Conservation (phyloP, 2,329 filamentous ascomycete genomes). For the Penicillium occitanis region DNA sequence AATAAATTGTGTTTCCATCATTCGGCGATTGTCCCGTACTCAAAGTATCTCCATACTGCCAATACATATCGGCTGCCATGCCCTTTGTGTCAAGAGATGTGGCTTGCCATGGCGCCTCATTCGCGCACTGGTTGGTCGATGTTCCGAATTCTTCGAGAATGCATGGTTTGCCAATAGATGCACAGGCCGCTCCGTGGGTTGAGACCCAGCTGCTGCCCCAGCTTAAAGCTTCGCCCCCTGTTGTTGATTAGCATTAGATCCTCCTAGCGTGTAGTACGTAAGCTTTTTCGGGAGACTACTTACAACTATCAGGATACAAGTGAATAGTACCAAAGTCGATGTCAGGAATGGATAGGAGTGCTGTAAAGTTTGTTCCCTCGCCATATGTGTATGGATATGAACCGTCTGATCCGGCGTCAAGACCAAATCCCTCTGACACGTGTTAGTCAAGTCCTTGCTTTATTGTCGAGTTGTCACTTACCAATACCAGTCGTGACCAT, state of each 20-base stretch:
- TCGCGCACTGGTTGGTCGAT: slow-evolving; percentile 29
- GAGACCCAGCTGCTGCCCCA: slow-evolving; percentile 52
- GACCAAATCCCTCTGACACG: slow-evolving; percentile 58
- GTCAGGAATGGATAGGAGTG: slow-evolving; percentile 53
- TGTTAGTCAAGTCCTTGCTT: not conserved
- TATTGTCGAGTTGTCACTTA: slow-evolving; percentile 13
- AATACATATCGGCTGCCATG: slow-evolving; percentile 40
- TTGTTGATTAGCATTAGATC: not conserved
- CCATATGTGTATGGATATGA: slow-evolving; percentile 53
- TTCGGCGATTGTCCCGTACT: slow-evolving; percentile 32
- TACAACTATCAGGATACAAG: slow-evolving; percentile 51
- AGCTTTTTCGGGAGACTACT: slow-evolving; percentile 9
- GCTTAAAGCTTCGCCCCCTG: slow-evolving; percentile 39
- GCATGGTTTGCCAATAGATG: slow-evolving; percentile 40
- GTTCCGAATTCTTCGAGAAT: slow-evolving; percentile 45
- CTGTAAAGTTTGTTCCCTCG: slow-evolving; percentile 55
- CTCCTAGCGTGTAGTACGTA: not conserved
- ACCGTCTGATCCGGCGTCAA: slow-evolving; percentile 47
- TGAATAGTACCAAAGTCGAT: slow-evolving; percentile 60
- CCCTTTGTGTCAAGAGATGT: slow-evolving; percentile 36
- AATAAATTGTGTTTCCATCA: slow-evolving; percentile 37
- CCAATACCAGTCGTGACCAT: slow-evolving; percentile 63
- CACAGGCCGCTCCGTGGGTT: slow-evolving; percentile 45
- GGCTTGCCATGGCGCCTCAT: slow-evolving; percentile 38
- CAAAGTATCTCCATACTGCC: slow-evolving; percentile 39